These are phyloP conservation scores for Chrysanthemum makinoi DNA, from an alignment of 129 eudicot genomes.

Conservation along the genomic window DNA sequence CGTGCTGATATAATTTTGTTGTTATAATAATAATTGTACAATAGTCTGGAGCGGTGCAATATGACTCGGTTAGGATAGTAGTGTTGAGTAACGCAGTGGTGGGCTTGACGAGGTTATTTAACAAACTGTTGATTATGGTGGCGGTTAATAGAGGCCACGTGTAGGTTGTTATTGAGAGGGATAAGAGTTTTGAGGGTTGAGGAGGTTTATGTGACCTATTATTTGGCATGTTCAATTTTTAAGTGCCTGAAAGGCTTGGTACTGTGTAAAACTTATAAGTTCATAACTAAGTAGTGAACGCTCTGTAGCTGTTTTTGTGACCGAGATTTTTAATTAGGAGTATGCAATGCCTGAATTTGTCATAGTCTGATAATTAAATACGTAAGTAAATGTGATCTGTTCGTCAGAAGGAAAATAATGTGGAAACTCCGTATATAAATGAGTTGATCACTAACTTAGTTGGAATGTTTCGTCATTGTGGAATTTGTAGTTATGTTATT, in stretches of 20 bases:
- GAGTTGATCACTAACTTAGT: not conserved
- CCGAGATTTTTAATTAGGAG: not conserved
- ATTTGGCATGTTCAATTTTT: not conserved
- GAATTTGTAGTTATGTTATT: no score
- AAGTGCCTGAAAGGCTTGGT: not conserved
- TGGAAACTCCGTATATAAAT: not conserved
- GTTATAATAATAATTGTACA: no score
- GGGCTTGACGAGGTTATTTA: no score
- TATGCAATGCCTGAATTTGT: not conserved
- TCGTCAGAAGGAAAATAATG: slow-evolving; percentile 7
- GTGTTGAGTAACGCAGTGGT: no score
- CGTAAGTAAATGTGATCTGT: not conserved
- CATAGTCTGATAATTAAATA: not conserved
- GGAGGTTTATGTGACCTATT: not conserved
- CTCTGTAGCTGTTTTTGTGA: not conserved
- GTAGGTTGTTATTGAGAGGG: not conserved
- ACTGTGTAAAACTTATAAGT: not conserved
- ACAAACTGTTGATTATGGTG: no score
- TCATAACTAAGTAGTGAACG: not conserved
- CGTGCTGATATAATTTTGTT: no score
- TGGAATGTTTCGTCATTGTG: slow-evolving; percentile 11
- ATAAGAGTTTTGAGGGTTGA: not conserved
- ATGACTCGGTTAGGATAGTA: no score
- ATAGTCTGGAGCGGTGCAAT: no score
- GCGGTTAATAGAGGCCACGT: no score